A percentile compares a stretch with the other conserved stretches of the same genome.
phyloP scores from a whole-genome alignment of 129 eudicot species.

The Artemisia argyi region DNA sequence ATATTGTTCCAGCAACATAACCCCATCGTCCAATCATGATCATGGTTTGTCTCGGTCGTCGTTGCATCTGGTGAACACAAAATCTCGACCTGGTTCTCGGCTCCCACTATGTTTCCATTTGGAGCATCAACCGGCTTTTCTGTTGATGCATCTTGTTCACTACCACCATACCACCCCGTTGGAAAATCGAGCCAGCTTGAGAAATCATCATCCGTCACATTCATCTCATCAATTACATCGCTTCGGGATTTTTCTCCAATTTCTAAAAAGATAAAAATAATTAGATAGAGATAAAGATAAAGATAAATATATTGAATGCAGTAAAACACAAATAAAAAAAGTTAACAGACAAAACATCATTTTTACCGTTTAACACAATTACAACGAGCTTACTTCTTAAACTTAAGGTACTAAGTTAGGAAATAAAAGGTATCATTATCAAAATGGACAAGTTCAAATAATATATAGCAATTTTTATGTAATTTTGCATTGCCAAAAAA shows the following conservation, averaged over 20 bases:
- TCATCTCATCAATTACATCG: slow-evolving; percentile 33
- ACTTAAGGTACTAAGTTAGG: too few species aligned
- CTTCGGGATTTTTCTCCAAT: slow-evolving; percentile 33
- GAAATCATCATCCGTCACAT: slow-evolving; percentile 58
- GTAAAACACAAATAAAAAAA: background rate
- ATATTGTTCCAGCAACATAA: slow-evolving; percentile 56
- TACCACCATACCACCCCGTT: slow-evolving; percentile 47
- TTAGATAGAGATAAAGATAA: background rate
- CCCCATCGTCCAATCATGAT: slow-evolving; percentile 40
- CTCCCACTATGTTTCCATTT: slow-evolving; percentile 14
- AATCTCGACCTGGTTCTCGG: slow-evolving; percentile 26
- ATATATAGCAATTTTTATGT: too few species aligned
- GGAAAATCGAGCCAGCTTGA: slow-evolving; percentile 71
- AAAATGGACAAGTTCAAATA: too few species aligned
- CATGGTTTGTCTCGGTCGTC: slow-evolving; percentile 22
- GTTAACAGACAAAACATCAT: too few species aligned
- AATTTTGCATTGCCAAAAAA: too few species aligned
- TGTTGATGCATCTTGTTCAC: slow-evolving; percentile 22
- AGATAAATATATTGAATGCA: background rate
- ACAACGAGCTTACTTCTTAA: too few species aligned
- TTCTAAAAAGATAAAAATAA: background rate
- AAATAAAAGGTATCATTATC: too few species aligned
- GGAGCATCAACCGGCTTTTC: slow-evolving; percentile 32
- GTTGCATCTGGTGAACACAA: slow-evolving; percentile 29
- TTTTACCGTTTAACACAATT: too few species aligned